These are phyloP conservation scores for Parathielavia appendiculata DNA, from an alignment of 495 filamentous ascomycete species.

Conservation along the genomic window DNA sequence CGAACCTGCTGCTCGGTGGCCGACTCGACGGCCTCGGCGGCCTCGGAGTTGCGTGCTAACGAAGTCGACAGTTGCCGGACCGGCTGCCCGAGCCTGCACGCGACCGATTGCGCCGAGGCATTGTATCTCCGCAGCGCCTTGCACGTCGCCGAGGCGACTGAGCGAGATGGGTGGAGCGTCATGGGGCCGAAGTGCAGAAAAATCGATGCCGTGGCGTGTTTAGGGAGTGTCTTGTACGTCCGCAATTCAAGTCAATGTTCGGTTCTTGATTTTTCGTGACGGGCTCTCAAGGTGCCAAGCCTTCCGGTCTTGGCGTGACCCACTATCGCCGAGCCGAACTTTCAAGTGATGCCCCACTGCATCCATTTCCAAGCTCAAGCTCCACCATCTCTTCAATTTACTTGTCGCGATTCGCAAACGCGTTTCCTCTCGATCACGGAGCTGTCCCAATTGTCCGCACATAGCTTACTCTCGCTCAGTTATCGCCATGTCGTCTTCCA, in stretches of 20 bases:
- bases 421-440: not conserved
- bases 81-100: conserved; percentile 11
- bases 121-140: conserved; percentile 23
- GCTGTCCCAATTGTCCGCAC: no score
- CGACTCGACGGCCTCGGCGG: not conserved
- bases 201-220: not conserved
- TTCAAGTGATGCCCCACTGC: not conserved
- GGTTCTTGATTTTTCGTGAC: no score
- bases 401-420: not conserved
- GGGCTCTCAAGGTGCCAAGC: not conserved
- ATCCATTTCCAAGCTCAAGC: not conserved
- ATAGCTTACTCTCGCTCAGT: not conserved
- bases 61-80: conserved; percentile 24
- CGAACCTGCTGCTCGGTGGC: conserved; percentile 13
- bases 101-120: conserved; percentile 13
- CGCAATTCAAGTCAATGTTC: no score
- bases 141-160: conserved; percentile 26
- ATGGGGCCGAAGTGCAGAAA: conserved; percentile 15
- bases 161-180: conserved; percentile 30
- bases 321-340: not conserved
- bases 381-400: not conserved
- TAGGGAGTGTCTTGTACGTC: not conserved
- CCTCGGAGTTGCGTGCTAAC: conserved; percentile 5
- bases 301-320: no score
- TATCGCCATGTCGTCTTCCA: conserved; percentile 20